Base-by-base conservation (phyloP, 495 filamentous ascomycete species). In the Tricharina praecox region DNA sequence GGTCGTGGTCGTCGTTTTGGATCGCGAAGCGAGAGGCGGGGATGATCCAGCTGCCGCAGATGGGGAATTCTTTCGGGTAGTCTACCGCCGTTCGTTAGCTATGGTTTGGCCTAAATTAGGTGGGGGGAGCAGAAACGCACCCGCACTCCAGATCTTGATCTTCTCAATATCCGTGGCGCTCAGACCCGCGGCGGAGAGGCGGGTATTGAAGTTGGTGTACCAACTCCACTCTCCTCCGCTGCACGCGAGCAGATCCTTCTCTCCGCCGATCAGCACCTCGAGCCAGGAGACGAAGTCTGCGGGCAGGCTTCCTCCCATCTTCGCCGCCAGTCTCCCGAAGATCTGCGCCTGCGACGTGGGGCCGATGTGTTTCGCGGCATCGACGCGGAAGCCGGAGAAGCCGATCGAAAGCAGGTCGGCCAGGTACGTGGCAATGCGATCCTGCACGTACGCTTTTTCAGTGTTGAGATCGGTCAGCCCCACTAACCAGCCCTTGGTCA, bases 1-100 rank as follows among this genome's bases (percentile, higher is more conserved):
- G 60, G 42, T 63, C 60, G 23, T 63, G 60, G 30, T 63, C 60
- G 26, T 63, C 60, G 46, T 63, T 62, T 53, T 63, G 60, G 34
- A 63, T 52, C 1, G 56, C 60, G 40, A 63, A 63, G n/a, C 60
- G 50, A 15, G 60, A 61, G 0, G 60, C 53, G 0, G 60, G 60
- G 23, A 63, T 60, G 20, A 63, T 48, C 60, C 60, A 63, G 13
- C 32, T 43, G 5, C 60, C 60, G 30, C 60, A 63, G 34, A 58
- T 58, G 0, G 60, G 60, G 50, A 55, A 51, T 38, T 63, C 60
- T 48, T 63, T 63, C n/a, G 60, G 60, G 40, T 63, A 63, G 30
- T 63, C 53, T 23, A 43, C 49, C 13, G 13, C 28, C 7, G 28
- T 32, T n/a, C n/a, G n/a, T n/a, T n/a, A n/a, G n/a, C n/a, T n/a